Evolutionary conservation across 23 red algal genomes (phyloP).

Genomic region (Gracilaria gracilis): DNA sequence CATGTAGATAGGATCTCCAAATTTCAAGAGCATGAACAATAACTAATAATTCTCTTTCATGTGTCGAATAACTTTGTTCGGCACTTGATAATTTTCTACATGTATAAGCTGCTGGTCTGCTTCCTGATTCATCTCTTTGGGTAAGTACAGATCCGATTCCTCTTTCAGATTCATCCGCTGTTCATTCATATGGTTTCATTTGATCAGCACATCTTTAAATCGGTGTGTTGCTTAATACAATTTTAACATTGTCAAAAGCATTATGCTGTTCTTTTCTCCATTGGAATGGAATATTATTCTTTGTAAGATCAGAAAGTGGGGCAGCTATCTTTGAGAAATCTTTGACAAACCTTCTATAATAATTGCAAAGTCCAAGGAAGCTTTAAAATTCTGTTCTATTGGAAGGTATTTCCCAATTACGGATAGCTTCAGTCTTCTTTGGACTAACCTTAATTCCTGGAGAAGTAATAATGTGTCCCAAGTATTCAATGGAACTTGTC

Average conservation of each 20-base stretch:
- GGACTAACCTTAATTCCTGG: not conserved
- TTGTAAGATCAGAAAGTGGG: slow-evolving; percentile 25
- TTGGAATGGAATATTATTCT: slow-evolving; percentile 4
- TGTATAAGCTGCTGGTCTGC: slow-evolving; percentile 37
- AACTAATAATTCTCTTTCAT: slow-evolving; percentile 35
- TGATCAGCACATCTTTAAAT: slow-evolving; percentile 18
- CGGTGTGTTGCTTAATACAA: slow-evolving; percentile 17
- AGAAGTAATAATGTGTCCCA: slow-evolving; percentile 46
- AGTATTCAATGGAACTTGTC: slow-evolving; percentile 35
- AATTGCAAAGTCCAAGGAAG: slow-evolving; percentile 54
- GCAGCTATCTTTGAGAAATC: slow-evolving; percentile 21
- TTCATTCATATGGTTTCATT: slow-evolving; percentile 18
- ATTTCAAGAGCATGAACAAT: slow-evolving; percentile 25
- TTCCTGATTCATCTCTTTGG: slow-evolving; percentile 41
- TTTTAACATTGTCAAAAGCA: slow-evolving; percentile 6
- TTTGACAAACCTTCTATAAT: slow-evolving; percentile 55
- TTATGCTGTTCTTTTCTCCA: not conserved
- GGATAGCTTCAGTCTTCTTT: slow-evolving; percentile 48
- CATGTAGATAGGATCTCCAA: slow-evolving; percentile 59
- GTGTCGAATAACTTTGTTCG: slow-evolving; percentile 46
- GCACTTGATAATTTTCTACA: slow-evolving; percentile 39
- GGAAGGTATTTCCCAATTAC: slow-evolving; percentile 1
- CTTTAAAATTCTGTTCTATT: slow-evolving; percentile 31
- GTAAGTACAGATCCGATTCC: slow-evolving; percentile 27
- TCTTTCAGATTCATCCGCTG: slow-evolving; percentile 20